Percentiles rank a stretch among this genome's conserved stretches.
phyloP scores from a whole-genome alignment of 768 basidiomycete genomes.

The Tulasnella sp. region DNA sequence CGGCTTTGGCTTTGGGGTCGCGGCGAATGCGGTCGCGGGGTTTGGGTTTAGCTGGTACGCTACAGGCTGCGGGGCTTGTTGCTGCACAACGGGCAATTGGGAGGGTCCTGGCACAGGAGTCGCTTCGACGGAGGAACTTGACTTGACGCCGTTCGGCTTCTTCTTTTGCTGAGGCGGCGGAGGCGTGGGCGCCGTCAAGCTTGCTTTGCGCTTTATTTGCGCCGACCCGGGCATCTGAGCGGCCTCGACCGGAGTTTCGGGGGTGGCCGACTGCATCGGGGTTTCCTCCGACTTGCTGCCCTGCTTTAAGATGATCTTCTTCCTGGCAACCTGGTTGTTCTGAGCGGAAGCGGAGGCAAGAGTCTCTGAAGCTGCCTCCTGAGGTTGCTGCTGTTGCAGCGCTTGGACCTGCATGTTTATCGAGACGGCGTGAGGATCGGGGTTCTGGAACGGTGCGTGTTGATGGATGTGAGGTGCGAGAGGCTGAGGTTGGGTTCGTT shows the following conservation, averaged over 20 bases:
- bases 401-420: not conserved
- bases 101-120: conserved; percentile 19
- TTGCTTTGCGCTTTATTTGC: conserved; percentile 32
- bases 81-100: conserved; percentile 16
- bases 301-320: conserved; percentile 14
- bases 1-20: not conserved
- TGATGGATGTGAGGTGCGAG: not conserved
- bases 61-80: conserved; percentile 9
- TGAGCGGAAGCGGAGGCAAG: conserved; percentile 7
- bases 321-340: conserved; percentile 8
- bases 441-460: conserved; percentile 10
- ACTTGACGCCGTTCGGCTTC: conserved; percentile 17
- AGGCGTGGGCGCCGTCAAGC: conserved; percentile 17
- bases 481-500: conserved; percentile 9
- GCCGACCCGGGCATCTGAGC: conserved; percentile 15
- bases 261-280: conserved; percentile 16
- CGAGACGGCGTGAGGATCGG: conserved; percentile 14
- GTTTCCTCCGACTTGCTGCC: conserved; percentile 5
- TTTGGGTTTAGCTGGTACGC: conserved; percentile 28
- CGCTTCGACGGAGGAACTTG: conserved; percentile 27
- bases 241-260: not conserved
- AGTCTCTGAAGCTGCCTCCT: not conserved
- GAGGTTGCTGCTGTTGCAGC: conserved; percentile 1
- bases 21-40: not conserved
- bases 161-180: conserved; percentile 29